phyloP scores from a whole-genome alignment of 805 yeast genomes.

The Candida odintsovae region DNA sequence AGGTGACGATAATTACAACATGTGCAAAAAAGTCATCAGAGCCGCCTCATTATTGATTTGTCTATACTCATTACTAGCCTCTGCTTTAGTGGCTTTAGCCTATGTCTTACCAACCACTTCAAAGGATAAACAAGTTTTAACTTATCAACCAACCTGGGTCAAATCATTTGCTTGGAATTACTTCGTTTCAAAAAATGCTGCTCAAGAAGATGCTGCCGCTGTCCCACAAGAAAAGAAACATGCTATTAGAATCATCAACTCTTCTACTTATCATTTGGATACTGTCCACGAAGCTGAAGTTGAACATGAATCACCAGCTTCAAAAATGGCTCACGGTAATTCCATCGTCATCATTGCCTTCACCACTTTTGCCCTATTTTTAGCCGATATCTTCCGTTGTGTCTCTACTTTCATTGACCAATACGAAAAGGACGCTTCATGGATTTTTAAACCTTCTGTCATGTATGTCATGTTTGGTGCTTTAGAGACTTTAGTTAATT shows the following conservation, averaged over 20 bases:
- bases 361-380: conserved; percentile 44
- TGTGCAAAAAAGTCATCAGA: conserved; percentile 50
- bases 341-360: conserved; percentile 40
- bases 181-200: conserved; percentile 50
- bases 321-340: conserved; percentile 2
- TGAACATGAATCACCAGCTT: not conserved
- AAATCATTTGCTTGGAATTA: conserved; percentile 55
- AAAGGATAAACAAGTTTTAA: conserved; percentile 44
- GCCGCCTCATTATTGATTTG: conserved; percentile 44
- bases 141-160: conserved; percentile 75
- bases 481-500: conserved; percentile 52
- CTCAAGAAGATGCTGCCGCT: conserved; percentile 35
- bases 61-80: conserved; percentile 51
- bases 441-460: conserved; percentile 50
- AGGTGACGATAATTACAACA: conserved; percentile 36
- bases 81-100: conserved; percentile 44
- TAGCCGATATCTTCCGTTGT: conserved; percentile 46
- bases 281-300: conserved; percentile 17
- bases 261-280: conserved; percentile 40
- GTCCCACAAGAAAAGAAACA: conserved; percentile 27
- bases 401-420: conserved; percentile 37
- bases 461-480: conserved; percentile 69
- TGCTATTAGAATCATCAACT: conserved; percentile 56
- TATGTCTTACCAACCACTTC: conserved; percentile 51
- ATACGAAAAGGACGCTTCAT: conserved; percentile 28